phyloP scores from a whole-genome alignment of 2,329 filamentous ascomycete genomes.

The Colletotrichum sp. region DNA sequence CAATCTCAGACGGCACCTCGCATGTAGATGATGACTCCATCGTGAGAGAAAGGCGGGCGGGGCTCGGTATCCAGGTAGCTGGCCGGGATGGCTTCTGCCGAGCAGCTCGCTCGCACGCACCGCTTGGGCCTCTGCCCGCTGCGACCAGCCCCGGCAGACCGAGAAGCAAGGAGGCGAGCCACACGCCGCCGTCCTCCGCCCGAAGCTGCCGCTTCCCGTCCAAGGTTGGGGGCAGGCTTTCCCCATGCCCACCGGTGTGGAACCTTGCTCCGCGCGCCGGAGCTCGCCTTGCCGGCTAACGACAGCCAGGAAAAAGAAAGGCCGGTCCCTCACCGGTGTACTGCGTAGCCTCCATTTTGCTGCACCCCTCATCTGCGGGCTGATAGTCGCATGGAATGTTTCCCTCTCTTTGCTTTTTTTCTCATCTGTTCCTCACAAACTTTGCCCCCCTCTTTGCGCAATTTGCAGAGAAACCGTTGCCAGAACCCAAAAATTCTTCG shows the following conservation, averaged over 20 bases:
- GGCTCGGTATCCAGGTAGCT: not conserved
- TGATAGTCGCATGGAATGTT: not conserved
- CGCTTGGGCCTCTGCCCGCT: not conserved
- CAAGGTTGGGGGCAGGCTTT: not conserved
- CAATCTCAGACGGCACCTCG: not conserved
- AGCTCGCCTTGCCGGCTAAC: conserved; percentile 1
- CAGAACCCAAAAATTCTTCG: not conserved
- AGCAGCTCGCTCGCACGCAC: not conserved
- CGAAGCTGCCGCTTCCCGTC: not conserved
- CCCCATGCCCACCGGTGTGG: conserved; percentile 4
- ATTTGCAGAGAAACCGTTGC: not conserved
- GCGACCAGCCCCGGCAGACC: not conserved
- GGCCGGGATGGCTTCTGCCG: not conserved
- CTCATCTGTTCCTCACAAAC: not conserved
- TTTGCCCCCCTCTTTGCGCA: not conserved
- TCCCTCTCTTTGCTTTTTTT: not conserved
- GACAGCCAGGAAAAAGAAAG: conserved; percentile 7
- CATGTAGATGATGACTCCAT: not conserved
- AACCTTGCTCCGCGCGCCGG: not conserved
- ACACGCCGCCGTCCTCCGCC: not conserved
- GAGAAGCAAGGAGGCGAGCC: not conserved
- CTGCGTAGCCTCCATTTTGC: not conserved
- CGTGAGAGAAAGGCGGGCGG: not conserved
- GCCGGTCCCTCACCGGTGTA: conserved; percentile 1
- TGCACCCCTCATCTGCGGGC: not conserved